Percentiles rank a stretch among this genome's conserved stretches.
Evolutionary conservation across 2,329 filamentous ascomycete genomes (phyloP).

Genomic region (Fusarium aywerte): DNA sequence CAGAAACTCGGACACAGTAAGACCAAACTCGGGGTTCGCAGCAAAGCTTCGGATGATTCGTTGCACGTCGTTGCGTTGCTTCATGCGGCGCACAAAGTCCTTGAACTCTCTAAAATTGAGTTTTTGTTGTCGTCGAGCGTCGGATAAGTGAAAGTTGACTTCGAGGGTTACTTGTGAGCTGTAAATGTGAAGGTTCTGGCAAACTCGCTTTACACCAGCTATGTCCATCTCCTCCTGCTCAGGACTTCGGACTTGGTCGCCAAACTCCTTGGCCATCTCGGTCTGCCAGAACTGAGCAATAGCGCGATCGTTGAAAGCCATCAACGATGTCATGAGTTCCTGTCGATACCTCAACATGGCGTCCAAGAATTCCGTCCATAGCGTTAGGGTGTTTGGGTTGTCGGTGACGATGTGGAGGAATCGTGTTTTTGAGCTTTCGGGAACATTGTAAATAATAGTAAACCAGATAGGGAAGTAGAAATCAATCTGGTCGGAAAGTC

Average conservation of each 20-base stretch:
- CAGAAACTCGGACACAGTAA: conserved; percentile 80
- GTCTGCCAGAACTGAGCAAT: conserved; percentile 86
- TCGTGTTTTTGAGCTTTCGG: conserved; percentile 84
- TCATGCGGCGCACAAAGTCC: conserved; percentile 83
- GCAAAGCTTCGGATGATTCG: conserved; percentile 74
- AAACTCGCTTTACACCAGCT: conserved; percentile 81
- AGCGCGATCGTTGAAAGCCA: conserved; percentile 84
- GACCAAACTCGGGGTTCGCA: conserved; percentile 67
- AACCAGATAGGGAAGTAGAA: conserved; percentile 78
- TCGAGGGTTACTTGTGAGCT: conserved; percentile 79
- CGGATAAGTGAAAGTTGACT: conserved; percentile 78
- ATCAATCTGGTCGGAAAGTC: conserved; percentile 65
- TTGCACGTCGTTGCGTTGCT: conserved; percentile 83
- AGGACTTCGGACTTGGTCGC: conserved; percentile 59
- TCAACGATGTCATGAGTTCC: conserved; percentile 88
- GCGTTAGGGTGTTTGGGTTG: conserved; percentile 73
- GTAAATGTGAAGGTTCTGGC: conserved; percentile 91
- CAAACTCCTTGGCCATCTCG: conserved; percentile 79
- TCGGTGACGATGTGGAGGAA: conserved; percentile 88
- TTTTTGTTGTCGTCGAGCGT: conserved; percentile 69
- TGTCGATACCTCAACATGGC: conserved; percentile 87
- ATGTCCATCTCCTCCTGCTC: conserved; percentile 80
- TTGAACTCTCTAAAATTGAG: conserved; percentile 86
- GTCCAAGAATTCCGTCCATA: conserved; percentile 88
- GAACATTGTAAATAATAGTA: conserved; percentile 86